Conservation (phyloP, 306 rosid genomes). For the Cicer judaicum region DNA sequence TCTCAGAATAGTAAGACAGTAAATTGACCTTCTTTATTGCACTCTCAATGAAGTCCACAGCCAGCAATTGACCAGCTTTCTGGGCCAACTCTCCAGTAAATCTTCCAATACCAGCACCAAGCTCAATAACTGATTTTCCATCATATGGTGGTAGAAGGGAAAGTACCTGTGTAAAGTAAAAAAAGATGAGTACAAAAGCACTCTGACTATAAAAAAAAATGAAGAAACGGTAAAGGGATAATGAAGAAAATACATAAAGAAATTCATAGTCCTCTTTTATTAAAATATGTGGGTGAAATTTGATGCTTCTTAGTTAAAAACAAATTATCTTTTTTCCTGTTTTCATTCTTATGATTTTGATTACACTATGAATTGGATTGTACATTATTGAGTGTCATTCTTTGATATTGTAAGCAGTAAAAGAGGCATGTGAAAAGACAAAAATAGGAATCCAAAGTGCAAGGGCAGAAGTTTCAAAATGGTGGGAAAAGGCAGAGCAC, state of each 20-base stretch:
- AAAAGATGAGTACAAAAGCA: conserved; percentile 42
- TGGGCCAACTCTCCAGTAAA: conserved; percentile 86
- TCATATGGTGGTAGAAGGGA: conserved; percentile 75
- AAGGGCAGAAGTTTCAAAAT: not conserved
- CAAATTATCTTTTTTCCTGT: not conserved
- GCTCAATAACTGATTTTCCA: conserved; percentile 84
- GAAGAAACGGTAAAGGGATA: not conserved
- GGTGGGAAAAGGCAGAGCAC: not conserved
- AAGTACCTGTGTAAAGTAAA: conserved; percentile 61
- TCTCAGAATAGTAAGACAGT: conserved; percentile 12
- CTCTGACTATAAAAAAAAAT: not conserved
- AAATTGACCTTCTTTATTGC: conserved; percentile 80
- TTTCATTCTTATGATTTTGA: conserved; percentile 3
- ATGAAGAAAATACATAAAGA: not conserved
- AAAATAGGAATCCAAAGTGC: not conserved
- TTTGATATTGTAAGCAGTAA: not conserved
- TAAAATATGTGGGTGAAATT: not conserved
- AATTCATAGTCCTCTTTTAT: not conserved
- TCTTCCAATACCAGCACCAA: conserved; percentile 98
- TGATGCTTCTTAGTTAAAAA: not conserved
- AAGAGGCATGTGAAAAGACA: not conserved
- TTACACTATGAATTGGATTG: conserved; percentile 10
- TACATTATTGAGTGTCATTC: not conserved
- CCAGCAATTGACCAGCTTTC: conserved; percentile 82
- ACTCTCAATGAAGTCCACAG: conserved; percentile 86